A percentile compares a stretch with the other conserved stretches of the same genome.
These are phyloP conservation scores for Globisporangium recalcitrans DNA, from an alignment of 352 stramenopile genomes.

Conservation along the genomic window DNA sequence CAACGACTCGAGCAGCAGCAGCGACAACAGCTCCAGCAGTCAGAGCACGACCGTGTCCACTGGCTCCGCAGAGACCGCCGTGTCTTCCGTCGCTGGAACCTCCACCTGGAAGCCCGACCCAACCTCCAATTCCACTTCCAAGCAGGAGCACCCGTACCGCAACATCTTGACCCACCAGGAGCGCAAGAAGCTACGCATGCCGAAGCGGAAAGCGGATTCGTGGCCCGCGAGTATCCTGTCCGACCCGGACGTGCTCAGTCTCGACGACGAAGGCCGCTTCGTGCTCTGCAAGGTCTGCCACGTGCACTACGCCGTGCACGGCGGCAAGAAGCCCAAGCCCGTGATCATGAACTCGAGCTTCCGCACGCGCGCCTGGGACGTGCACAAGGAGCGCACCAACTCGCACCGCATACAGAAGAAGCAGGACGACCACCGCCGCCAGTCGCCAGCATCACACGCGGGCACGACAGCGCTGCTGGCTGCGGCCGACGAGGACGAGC, in stretches of 20 bases:
- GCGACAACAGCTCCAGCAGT: constrained; percentile 10
- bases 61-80: background rate
- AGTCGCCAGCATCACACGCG: background rate
- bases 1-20: constrained; percentile 8
- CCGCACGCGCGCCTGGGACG: constrained; percentile 70
- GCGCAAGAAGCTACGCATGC: constrained; percentile 48
- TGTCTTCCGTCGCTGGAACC: background rate
- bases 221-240: constrained; percentile 64
- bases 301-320: constrained; percentile 74
- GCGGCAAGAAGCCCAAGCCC: constrained; percentile 75
- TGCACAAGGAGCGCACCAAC: constrained; percentile 80
- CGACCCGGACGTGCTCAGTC: constrained; percentile 68
- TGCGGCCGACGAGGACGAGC: constrained; percentile 15
- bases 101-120: background rate
- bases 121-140: background rate
- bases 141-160: constrained; percentile 13
- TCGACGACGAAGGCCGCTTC: constrained; percentile 73
- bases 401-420: constrained; percentile 71
- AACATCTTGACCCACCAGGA: constrained; percentile 35
- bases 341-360: constrained; percentile 85
- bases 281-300: constrained; percentile 82
- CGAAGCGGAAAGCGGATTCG: constrained; percentile 73
- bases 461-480: background rate
- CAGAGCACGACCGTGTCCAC: constrained; percentile 5
- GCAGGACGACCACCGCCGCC: constrained; percentile 25